Evolutionary conservation across 2,329 filamentous ascomycete species (phyloP), one percentile per base, ranked within the genome.

Genomic region (Calonectria naviculata): DNA sequence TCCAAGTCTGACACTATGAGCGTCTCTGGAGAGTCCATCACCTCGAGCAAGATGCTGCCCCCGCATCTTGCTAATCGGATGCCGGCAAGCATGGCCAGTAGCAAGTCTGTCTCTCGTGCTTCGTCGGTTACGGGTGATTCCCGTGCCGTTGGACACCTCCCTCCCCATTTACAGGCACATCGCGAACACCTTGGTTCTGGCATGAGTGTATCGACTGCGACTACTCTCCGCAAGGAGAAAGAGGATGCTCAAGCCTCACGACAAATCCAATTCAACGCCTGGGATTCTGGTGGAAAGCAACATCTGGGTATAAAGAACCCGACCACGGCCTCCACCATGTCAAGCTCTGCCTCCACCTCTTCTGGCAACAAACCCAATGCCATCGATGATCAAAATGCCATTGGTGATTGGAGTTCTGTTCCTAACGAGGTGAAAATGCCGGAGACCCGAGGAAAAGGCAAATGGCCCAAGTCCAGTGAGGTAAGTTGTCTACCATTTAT

Each of bases 201-300:
- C 2, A 31, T 49, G 3, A 81, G 75, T 24, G 61, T 81, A 5
- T 82, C 80, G 4, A 82, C 80, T 1, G 81, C 81, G 8, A 81
- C 79, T 0, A 82, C 80, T 1, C 17, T 79, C 12, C 76, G 78
- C 1, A 73, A 75, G 29, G 67, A 65, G 2, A 64, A 69, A 29
- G 65, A 70, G 12, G 67, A 71, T 10, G 38, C 8, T 6, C 63
- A 42, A 12, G 61, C 52, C 7, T 46, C 65, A 1, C 72, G 62
- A 0, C 56, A 70, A 15, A 67, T 77, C 0, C 34, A 49, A 0
- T 83, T 72, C 73, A 83, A 82, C 31, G 81, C 80, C 2, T 84
- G 81, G 81, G 81, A 81, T 12, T 21, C 75, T 1, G 65, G 44
- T 5, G 82, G 82, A 0, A 70, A 67, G 0, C 74, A 66, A 6